Base-by-base conservation (phyloP, 2,329 filamentous ascomycete species). In the Davidsoniella virescens region DNA sequence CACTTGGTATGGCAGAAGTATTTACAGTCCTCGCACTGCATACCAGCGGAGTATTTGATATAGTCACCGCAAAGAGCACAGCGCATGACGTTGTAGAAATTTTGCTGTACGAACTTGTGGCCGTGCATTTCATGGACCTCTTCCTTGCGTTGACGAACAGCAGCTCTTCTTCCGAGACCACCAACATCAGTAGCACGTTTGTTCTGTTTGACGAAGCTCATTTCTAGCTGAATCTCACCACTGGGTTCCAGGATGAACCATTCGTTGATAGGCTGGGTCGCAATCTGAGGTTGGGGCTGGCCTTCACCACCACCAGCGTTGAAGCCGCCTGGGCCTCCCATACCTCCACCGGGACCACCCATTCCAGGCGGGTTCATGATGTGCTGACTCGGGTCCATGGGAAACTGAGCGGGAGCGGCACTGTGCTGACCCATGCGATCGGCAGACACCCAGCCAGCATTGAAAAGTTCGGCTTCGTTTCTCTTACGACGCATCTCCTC, bases 81-180 rank as follows among this genome's bases (percentile, higher is more conserved):
- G 55, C 92, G 90, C 92, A 98, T 98, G 62, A 98, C 95, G 73
- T 96, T 98, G 80, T 96, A 98, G 67, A 98, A 98, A 65, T 95
- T 92, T 64, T 95, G 88, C 61, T 92, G 85, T 51, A 96, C 82
- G 62, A 98, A 98, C 68, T 96, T 98, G 80, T 98, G 92, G 45
- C 92, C 92, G 63, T 94, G 95, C 72, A 95, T 94, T 69, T 98
- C 92, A 68, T 95, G 86, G 4, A 98, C 82, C 61, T 96, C 88
- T 65, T 98, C 92, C 70, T 98, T 98, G 61, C 87, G 86, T 67
- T 98, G 90, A 57, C 92, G 86, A 57, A 98, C 87, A 56, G 92
- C 92, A 61, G 90, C 92, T 68, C 95, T 94, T 63, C 92, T 84
- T 56, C 87, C 87, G 56, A 98, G 79, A 61, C 92, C 92, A 61